Base-by-base conservation (phyloP, 192 early-diverging fungal species). In the Coemansia reversa region DNA sequence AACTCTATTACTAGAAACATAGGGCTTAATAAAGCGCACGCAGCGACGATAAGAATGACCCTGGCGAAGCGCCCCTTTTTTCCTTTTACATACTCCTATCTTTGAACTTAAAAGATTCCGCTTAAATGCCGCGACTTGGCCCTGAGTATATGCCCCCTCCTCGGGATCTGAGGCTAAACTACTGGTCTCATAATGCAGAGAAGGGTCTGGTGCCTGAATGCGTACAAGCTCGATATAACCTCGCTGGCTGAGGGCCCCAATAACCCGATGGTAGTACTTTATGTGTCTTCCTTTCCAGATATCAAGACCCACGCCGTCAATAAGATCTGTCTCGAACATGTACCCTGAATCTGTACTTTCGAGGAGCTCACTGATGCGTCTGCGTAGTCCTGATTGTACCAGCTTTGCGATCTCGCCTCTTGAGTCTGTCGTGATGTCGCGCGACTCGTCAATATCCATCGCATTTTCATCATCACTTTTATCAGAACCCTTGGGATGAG, bases 251-350 rank as follows among this genome's bases (percentile, higher is more conserved):
- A 81, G 39, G 9, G 61, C 27, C 18, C 70, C 55, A 11, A 69
- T 28, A 7, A 61, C 63, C 0, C 73, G 69, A 42, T 72, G 74
- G 39, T 75, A 81, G 54, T 72, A 75, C 50, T 53, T 69, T 42
- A 59, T 56, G 24, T 71, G 63, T 14, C 33, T 32, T 7, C 5
- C 30, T 50, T 70, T 57, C 54, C 54, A 65, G 11, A 70, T 20
- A 33, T 82, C 69, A 4, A 82, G 62, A 28, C 60, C 48, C 29
- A 77, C 24, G 1, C 47, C 68, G 6, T 73, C 71, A 7, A 77
- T 55, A 11, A 77, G 23, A 53, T 82, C 80, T 5, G 53, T 30
- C 39, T 77, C 75, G 0, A 77, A 58, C 71, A 82, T 82, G 22
- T 51, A 66, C 12, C 60, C 61, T 8, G 51, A 23, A 22, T 59